Conservation (phyloP, 805 yeast genomes). For the Lachancea cidri region DNA sequence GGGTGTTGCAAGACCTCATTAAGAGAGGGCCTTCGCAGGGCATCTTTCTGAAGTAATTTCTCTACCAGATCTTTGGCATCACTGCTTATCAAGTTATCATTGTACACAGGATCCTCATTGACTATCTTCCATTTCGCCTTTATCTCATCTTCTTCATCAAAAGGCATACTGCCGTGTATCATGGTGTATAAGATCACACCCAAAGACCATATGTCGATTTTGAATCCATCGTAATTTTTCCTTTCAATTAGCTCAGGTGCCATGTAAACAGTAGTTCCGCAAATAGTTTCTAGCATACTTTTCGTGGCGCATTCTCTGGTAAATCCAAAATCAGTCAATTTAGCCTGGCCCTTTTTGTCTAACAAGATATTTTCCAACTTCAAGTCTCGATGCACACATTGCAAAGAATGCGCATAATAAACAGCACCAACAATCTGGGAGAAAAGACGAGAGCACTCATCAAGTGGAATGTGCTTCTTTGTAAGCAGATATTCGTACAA, state of each 20-base stretch:
- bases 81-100: conserved; percentile 38
- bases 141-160: conserved; percentile 73
- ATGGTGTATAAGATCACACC: conserved; percentile 86
- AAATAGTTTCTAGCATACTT: conserved; percentile 65
- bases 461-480: conserved; percentile 44
- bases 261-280: conserved; percentile 96
- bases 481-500: conserved; percentile 61
- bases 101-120: conserved; percentile 57
- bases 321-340: conserved; percentile 90
- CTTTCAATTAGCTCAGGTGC: conserved; percentile 83
- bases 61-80: conserved; percentile 49
- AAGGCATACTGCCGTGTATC: conserved; percentile 84
- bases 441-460: conserved; percentile 50
- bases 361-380: conserved; percentile 72
- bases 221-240: conserved; percentile 70
- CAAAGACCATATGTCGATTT: conserved; percentile 86
- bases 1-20: conserved; percentile 48
- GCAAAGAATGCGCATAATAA: conserved; percentile 65
- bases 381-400: conserved; percentile 80
- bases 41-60: conserved; percentile 58
- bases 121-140: conserved; percentile 57
- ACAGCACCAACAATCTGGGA: conserved; percentile 58
- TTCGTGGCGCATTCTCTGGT: conserved; percentile 68
- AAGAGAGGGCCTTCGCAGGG: conserved; percentile 55
- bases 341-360: conserved; percentile 55